Evolutionary conservation across 352 stramenopile genomes (phyloP).

Genomic region (Pythium utonaiense): DNA sequence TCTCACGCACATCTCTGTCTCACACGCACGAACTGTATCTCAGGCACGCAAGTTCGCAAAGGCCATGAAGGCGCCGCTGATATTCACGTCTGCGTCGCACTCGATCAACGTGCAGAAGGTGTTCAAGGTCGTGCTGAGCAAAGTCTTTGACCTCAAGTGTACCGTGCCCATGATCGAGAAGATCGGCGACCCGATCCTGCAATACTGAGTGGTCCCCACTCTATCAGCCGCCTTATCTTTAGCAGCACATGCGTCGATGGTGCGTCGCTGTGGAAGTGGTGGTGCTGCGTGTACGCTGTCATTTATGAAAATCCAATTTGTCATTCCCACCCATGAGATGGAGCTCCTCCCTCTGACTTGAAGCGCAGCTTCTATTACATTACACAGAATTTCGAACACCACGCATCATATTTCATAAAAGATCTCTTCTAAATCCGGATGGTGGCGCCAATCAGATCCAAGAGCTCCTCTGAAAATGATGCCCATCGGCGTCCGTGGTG

Average conservation of each 20-base stretch:
- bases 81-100: conserved; percentile 92
- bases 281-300: not conserved
- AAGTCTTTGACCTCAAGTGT: conserved; percentile 93
- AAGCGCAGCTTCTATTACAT: conserved; percentile 7
- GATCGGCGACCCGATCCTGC: conserved; percentile 89
- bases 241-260: not conserved
- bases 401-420: not conserved
- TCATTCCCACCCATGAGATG: not conserved
- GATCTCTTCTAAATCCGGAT: conserved; percentile 17
- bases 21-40: not conserved
- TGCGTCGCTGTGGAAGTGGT: not conserved
- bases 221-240: too few species aligned
- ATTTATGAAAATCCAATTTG: not conserved
- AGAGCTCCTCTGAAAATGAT: not conserved
- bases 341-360: not conserved
- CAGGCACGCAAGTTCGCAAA: conserved; percentile 93
- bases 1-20: not conserved
- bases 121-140: conserved; percentile 93
- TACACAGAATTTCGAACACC: conserved; percentile 4
- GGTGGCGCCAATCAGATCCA: not conserved
- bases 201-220: conserved; percentile 41
- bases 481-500: not conserved
- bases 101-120: conserved; percentile 96
- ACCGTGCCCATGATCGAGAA: conserved; percentile 92
- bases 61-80: conserved; percentile 93